Base-by-base conservation (phyloP, 2,329 filamentous ascomycete genomes). In the Ophiostoma australiae region DNA sequence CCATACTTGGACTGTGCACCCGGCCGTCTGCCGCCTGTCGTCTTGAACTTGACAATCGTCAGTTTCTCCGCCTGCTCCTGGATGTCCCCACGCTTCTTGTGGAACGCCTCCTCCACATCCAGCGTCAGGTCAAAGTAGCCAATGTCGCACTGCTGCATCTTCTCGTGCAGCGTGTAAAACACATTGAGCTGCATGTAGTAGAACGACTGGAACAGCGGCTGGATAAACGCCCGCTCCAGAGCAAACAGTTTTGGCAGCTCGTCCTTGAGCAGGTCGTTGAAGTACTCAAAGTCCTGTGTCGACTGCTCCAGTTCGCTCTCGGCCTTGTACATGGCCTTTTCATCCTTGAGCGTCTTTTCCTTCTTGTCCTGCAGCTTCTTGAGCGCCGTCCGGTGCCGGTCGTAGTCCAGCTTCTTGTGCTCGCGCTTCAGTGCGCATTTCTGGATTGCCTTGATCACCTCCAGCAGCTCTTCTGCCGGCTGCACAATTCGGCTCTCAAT, bases 121-220 rank as follows among this genome's bases (percentile, higher is more conserved):
- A 92, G 85, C 1, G 91, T 92, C 69, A 99, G 86, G 80, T 99
- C 92, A 80, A 99, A 99, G 82, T 99, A 99, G 73, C 93, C 93
- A 78, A 99, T 99, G 78, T 98, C 94, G 79, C 96, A 93, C 75
- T 87, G 89, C 82, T 99, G 95, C 95, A 99, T 99, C 81, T 90
- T 93, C 81, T 98, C 94, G 80, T 99, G 95, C 70, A 99, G 85
- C 0, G 95, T 99, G 81, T 99, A 99, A 80, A 98, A 99, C 75
- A 99, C 92, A 80, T 99, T 99, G 75, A 99, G 87, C 81, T 99
- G 95, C 95, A 99, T 99, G 84, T 98, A 99, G 82, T 99, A 99
- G 83, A 99, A 99, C 11, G 92, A 97, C 80, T 98, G 95, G 85
- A 99, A 99, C 8, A 99, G 87, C 2, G 95, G 95, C 75, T 92